A percentile compares a stretch with the other conserved stretches of the same genome.
These are phyloP conservation scores for Nicotiana noctiflora DNA, from an alignment of 257 asterid species.

Conservation along the genomic window DNA sequence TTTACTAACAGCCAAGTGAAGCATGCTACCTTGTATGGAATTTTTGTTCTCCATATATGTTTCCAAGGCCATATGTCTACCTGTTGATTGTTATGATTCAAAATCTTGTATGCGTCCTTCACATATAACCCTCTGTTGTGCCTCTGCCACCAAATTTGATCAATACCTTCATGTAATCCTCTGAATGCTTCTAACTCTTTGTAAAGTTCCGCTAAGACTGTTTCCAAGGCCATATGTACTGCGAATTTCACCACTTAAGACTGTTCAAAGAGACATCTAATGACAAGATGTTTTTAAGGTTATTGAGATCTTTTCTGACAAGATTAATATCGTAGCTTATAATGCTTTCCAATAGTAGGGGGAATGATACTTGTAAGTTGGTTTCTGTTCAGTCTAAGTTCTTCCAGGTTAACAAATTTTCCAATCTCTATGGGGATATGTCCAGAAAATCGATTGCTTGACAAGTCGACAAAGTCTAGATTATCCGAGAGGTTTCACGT, in stretches of 20 bases:
- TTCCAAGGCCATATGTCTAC: no score
- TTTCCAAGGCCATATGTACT: no score
- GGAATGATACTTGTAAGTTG: slow-evolving; percentile 16
- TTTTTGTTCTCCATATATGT: no score
- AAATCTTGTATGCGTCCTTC: no score
- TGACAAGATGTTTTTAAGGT: neutral
- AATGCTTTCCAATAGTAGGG: slow-evolving; percentile 7
- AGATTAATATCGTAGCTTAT: neutral
- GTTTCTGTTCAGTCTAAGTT: slow-evolving; percentile 1
- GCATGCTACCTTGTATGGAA: no score
- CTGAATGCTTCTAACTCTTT: no score
- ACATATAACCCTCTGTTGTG: no score
- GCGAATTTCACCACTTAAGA: slow-evolving; percentile 11
- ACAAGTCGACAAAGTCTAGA: neutral
- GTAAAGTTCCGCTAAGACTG: no score
- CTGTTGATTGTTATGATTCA: no score
- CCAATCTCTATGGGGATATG: slow-evolving; percentile 9
- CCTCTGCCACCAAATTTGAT: no score
- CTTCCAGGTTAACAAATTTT: slow-evolving; percentile 3
- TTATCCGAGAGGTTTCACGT: slow-evolving; percentile 6
- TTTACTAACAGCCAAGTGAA: no score
- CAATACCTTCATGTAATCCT: no score
- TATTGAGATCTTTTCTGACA: slow-evolving; percentile 1
- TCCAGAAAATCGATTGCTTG: slow-evolving; percentile 6
- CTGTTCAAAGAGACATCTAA: slow-evolving; percentile 13